Base-by-base conservation (phyloP, 805 yeast species). In the Scheffersomyces coipomensis region DNA sequence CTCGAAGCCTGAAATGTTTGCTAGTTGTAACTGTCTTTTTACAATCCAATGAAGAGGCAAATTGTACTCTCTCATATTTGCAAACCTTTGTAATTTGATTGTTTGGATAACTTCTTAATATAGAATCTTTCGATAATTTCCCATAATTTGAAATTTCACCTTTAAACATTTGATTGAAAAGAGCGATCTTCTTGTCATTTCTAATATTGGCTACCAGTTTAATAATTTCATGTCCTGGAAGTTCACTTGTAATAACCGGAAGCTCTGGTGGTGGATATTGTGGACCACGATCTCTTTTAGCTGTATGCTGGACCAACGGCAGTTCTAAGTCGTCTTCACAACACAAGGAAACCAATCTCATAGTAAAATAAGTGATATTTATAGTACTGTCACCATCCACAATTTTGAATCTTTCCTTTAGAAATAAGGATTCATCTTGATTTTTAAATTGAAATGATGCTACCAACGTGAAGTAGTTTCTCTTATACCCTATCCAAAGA, bases 241-340 rank as follows among this genome's bases (percentile, higher is more conserved):
- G 55, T 6, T 53, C 56, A 0, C 85, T 79, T 1, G 85, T 83
- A 10, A 80, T 71, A 2, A 78, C 70, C 2, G 81, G 76, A 45
- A 67, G 71, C 3, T 73, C 58, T 2, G 79, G 78, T 0, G 90
- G 88, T 2, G 68, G 51, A 41, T 71, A 68, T 53, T 81, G 87
- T 0, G 88, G 88, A 0, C 88, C 89, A 44, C 75, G 68, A 47
- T 84, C 89, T 44, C 91, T 64, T 55, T 84, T 84, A 1, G 90
- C 83, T 0, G 89, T 84, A 51, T 82, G 88, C 48, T 84, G 88
- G 12, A 83, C 73, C 36, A 83, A 60, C 15, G 56, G 63, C 8
- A 79, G 75, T 11, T 62, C 62, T 0, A 64, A 52, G 19, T 62
- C 66, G 35, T 76, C 80, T 29, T 80, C 84, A 31, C 68, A 68